These are phyloP conservation scores for Cantharellus anzutake DNA, from an alignment of 768 basidiomycete species.

Conservation along the genomic window DNA sequence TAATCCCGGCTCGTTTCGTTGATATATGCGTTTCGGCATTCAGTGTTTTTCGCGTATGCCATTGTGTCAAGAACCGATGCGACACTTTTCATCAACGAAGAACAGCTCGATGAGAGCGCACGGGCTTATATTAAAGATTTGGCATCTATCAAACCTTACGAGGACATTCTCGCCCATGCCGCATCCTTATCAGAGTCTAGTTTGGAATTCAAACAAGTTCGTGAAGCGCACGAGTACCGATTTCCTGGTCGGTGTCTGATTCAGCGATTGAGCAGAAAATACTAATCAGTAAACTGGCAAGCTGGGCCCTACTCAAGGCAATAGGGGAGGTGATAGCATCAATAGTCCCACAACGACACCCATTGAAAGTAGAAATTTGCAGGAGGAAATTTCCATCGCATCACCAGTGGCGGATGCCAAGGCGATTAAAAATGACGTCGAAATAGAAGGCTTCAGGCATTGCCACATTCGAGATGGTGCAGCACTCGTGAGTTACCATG, in stretches of 20 bases:
- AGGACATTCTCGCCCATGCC: conserved; percentile 31
- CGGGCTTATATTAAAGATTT: conserved; percentile 27
- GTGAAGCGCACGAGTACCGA: background rate
- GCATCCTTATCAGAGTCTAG: background rate
- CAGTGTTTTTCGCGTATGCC: conserved; percentile 87
- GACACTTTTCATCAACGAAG: conserved; percentile 46
- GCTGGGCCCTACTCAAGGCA: conserved; percentile 63
- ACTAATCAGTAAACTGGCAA: conserved; percentile 57
- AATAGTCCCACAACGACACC: background rate
- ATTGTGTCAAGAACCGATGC: conserved; percentile 40
- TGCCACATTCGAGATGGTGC: conserved; percentile 79
- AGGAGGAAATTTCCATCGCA: conserved; percentile 39
- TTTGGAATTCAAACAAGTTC: background rate
- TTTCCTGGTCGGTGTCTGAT: no score
- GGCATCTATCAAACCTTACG: conserved; percentile 55
- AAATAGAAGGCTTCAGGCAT: conserved; percentile 79
- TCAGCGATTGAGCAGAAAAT: conserved; percentile 30
- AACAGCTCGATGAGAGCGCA: conserved; percentile 30
- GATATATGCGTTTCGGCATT: background rate
- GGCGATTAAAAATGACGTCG: conserved; percentile 59
- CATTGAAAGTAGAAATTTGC: conserved; percentile 8
- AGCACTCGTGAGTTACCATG: conserved; percentile 30
- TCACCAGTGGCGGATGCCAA: conserved; percentile 66
- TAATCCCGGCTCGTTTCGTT: background rate
- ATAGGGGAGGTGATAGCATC: conserved; percentile 29